These are phyloP conservation scores for Alternaria sp. DNA, from an alignment of 2,329 filamentous ascomycete genomes.

Conservation along the genomic window DNA sequence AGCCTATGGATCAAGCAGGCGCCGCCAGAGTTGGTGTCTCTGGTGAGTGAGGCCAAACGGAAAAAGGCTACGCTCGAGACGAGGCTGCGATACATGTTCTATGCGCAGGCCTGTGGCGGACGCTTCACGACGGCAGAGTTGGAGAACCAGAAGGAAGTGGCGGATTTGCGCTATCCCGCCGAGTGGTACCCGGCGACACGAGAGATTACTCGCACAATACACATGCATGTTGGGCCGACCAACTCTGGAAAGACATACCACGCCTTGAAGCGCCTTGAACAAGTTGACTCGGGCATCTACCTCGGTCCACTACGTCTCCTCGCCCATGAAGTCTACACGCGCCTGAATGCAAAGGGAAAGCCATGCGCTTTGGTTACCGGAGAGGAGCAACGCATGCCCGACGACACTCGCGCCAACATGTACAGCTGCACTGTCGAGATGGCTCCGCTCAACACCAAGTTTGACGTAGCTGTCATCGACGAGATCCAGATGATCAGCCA, in stretches of 20 bases:
- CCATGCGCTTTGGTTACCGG: constrained; percentile 85
- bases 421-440: constrained; percentile 96
- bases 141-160: constrained; percentile 58
- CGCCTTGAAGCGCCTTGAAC: constrained; percentile 84
- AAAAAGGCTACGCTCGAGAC: constrained; percentile 47
- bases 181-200: constrained; percentile 94
- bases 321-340: constrained; percentile 93
- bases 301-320: constrained; percentile 88
- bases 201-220: constrained; percentile 79
- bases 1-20: constrained; percentile 31
- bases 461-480: constrained; percentile 94
- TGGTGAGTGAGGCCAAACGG: constrained; percentile 23
- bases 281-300: constrained; percentile 80
- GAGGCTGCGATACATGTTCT: constrained; percentile 74
- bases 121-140: constrained; percentile 49
- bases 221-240: constrained; percentile 94
- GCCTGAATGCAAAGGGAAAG: constrained; percentile 79
- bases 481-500: constrained; percentile 98
- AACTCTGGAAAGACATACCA: constrained; percentile 99
- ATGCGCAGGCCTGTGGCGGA: constrained; percentile 50
- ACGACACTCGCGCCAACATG: constrained; percentile 60
- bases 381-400: constrained; percentile 80
- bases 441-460: constrained; percentile 66
- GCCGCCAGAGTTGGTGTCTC: constrained; percentile 23
- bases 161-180: constrained; percentile 86